phyloP scores from a whole-genome alignment of 345 rosid species.

The Citrus reticulata region DNA sequence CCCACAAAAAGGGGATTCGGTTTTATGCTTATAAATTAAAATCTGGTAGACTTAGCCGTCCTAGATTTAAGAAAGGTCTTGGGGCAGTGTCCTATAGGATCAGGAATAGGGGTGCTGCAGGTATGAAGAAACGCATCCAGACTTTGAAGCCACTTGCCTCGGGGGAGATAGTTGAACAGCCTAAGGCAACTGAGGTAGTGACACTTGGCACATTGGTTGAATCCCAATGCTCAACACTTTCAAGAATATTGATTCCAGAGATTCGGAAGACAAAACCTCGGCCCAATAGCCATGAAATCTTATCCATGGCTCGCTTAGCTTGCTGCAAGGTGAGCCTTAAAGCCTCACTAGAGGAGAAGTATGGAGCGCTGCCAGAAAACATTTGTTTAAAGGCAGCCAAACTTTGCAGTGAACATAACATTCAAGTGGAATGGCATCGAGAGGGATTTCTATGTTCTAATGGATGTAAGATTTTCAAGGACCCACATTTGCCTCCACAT shows the following conservation, averaged over 20 bases:
- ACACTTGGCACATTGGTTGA: conserved; percentile 52
- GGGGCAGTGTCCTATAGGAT: conserved; percentile 77
- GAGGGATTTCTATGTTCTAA: conserved; percentile 74
- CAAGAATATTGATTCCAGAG: conserved; percentile 61
- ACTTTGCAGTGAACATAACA: conserved; percentile 86
- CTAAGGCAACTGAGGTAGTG: conserved; percentile 32
- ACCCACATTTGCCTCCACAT: conserved; percentile 29
- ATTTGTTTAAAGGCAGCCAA: conserved; percentile 88
- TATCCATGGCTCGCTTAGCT: conserved; percentile 73
- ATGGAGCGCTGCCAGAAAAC: conserved; percentile 69
- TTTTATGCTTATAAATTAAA: conserved; percentile 70
- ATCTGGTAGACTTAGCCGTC: conserved; percentile 90
- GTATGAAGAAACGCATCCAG: conserved; percentile 78
- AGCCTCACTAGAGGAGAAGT: conserved; percentile 68
- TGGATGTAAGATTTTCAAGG: conserved; percentile 65
- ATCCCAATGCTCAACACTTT: conserved; percentile 64
- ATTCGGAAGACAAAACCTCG: conserved; percentile 77
- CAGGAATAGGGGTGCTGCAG: conserved; percentile 57
- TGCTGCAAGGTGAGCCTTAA: conserved; percentile 87
- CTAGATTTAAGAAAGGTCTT: conserved; percentile 79
- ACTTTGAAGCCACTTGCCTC: conserved; percentile 45
- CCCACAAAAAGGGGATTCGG: conserved; percentile 65
- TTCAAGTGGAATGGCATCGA: conserved; percentile 83
- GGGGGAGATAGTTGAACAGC: conserved; percentile 29
- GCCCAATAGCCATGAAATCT: conserved; percentile 76